Evolutionary conservation across 139 green algal species (phyloP).

Genomic region (Yamagishiella unicocca): DNA sequence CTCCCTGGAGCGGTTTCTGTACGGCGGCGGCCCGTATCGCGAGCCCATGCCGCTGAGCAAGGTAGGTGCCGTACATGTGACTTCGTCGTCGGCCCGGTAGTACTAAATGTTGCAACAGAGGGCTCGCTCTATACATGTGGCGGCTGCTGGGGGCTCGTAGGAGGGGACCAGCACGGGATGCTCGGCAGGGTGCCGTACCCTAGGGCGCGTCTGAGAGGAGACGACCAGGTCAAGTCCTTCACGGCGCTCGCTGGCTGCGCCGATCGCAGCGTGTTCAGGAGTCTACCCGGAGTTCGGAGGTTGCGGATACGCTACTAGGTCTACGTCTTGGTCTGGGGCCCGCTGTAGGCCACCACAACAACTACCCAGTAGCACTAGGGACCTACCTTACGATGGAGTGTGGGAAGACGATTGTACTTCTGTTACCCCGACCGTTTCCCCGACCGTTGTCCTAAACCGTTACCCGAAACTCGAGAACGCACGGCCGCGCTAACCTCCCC

Average conservation of each 20-base stretch:
- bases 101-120: background rate
- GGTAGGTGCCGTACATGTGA: background rate
- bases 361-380: too few species aligned
- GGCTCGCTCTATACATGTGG: background rate
- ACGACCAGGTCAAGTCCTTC: too few species aligned
- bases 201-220: background rate
- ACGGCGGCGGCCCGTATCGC: background rate
- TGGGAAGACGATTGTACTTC: background rate
- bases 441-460: background rate
- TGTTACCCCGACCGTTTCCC: background rate
- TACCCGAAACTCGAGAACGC: background rate
- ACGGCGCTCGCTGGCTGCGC: too few species aligned
- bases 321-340: too few species aligned
- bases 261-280: too few species aligned
- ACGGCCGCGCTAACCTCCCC: background rate
- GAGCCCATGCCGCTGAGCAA: background rate
- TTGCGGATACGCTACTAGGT: too few species aligned
- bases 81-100: background rate
- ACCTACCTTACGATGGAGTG: too few species aligned
- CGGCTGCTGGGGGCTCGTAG: background rate
- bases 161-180: background rate
- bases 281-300: too few species aligned
- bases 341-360: too few species aligned
- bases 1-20: constrained; percentile 3
- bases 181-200: too few species aligned